Evolutionary conservation across 805 yeast species (phyloP), one percentile per base, ranked within the genome.

Genomic region (Sugiyamaella mastotermitis): DNA sequence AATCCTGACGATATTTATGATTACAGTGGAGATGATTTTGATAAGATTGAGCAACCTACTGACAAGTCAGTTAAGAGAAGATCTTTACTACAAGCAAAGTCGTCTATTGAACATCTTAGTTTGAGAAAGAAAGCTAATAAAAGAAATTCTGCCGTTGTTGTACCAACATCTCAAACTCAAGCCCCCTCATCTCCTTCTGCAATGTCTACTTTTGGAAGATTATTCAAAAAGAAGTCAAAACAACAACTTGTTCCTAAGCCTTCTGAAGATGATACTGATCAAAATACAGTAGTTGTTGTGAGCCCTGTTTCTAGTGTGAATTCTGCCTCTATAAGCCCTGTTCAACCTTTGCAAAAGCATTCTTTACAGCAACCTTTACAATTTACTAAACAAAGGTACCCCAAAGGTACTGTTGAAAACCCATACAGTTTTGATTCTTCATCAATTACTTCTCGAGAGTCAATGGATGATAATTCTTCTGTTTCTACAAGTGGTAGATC

Each of bases 31-130:
- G 19, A 23, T 10, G 11, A 10, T 27, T 7, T 17, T 34, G 38
- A 23, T 6, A 31, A 14, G 14, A 34, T 37, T 5, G 10, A 13
- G 27, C 20, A 25, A 8, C 13, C 29, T 5, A 11, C 33, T 8
- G 37, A 20, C 14, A 32, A 35, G 23, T 17, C 36, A n/a, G 13
- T 42, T n/a, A 45, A 42, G 31, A 21, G 52, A 13, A 26, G 51
- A 16, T 46, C 50, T 20, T 42, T 46, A 13, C 23, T 49, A 28
- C 37, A 35, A 29, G 39, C 51, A 25, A 49, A 47, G 32, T 42
- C 50, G 19, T 47, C 52, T 11, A 37, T 49, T n/a, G 52, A 49
- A 35, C 46, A 46, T 11, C 31, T 45, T 22, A 25, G 28, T 19
- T 15, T 33, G 10, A 31, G 22, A 16, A 37, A 37, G 37, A 45